Evolutionary conservation across 805 yeast species (phyloP), one percentile per base, ranked within the genome.

Genomic region (Metschnikowia gelsemii): DNA sequence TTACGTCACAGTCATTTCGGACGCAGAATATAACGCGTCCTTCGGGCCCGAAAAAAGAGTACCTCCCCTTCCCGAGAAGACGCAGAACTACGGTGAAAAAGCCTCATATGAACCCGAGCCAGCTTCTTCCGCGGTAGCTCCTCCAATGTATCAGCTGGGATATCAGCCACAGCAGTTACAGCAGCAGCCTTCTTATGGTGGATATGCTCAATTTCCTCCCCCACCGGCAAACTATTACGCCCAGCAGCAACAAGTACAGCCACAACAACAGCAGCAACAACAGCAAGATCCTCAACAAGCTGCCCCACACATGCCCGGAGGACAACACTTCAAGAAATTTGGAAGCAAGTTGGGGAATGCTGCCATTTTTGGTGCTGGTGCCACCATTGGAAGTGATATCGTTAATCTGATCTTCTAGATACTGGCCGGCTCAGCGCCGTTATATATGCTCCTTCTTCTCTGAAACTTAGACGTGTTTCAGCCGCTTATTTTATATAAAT

Each of bases 331-430:
- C 44, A 79, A 78, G 63, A 82, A 75, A 56, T 78, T 87, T 52
- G 95, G 95, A 19, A 74, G 85, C 49, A 84, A 87, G 63, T 67
- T 90, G 45, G 96, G 96, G 45, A 80, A 88, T 52, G 95, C 97
- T n/a, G 90, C 95, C 25, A 79, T 90, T 35, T 91, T 88, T 51
- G 97, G 97, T 64, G 96, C 96, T 8, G 98, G 98, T 71, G 96
- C 97, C 28, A 83, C 96, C 1, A 72, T 90, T 40, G 98, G 98
- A 57, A 75, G 87, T 32, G 88, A 85, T 55, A 54, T 91, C 38
- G 87, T 90, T 29, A 80, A 84, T 56, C 75, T 86, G 31, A 83
- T 87, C 45, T 80, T 84, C 53, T 80, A 64, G 28, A 18, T 19
- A 1, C n/a, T 9, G n/a, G n/a, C n/a, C n/a, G n/a, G n/a, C n/a